phyloP scores from a whole-genome alignment of 305 asterid species.

The Galium porrigens region DNA sequence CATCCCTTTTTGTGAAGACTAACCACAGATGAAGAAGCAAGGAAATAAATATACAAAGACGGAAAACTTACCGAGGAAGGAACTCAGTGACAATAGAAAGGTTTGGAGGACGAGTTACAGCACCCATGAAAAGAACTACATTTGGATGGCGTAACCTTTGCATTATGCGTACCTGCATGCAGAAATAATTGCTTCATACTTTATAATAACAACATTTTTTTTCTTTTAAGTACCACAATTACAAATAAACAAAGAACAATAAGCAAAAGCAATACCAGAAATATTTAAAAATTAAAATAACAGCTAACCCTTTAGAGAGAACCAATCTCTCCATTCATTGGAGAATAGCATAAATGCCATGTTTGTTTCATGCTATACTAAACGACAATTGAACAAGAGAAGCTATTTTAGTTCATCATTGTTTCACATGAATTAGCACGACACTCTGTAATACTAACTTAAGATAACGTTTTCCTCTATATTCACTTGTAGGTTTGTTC shows the following conservation, averaged over 20 bases:
- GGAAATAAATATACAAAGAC: not conserved
- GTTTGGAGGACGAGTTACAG: slow-evolving; percentile 96
- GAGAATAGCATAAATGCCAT: not conserved
- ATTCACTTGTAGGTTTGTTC: not conserved
- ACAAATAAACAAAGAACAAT: not conserved
- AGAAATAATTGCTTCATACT: slow-evolving; percentile 15
- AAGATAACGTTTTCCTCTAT: not conserved
- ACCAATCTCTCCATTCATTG: not conserved
- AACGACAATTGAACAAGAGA: not conserved
- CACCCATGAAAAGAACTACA: slow-evolving; percentile 98
- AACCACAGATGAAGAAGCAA: not conserved
- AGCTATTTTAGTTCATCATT: not conserved
- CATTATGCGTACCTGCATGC: slow-evolving; percentile 84
- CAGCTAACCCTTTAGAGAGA: not conserved
- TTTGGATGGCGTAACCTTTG: slow-evolving; percentile 96
- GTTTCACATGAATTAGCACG: not conserved
- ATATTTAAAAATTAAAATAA: not conserved
- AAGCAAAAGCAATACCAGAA: not conserved
- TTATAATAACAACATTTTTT: not conserved
- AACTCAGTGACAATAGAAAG: slow-evolving; percentile 92
- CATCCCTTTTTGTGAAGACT: not conserved
- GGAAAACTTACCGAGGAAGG: slow-evolving; percentile 59
- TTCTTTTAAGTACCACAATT: not conserved
- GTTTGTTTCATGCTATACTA: not conserved
- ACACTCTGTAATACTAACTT: not conserved